Base-by-base conservation (phyloP, 129 eudicot genomes). In the Flaveria brownii region DNA sequence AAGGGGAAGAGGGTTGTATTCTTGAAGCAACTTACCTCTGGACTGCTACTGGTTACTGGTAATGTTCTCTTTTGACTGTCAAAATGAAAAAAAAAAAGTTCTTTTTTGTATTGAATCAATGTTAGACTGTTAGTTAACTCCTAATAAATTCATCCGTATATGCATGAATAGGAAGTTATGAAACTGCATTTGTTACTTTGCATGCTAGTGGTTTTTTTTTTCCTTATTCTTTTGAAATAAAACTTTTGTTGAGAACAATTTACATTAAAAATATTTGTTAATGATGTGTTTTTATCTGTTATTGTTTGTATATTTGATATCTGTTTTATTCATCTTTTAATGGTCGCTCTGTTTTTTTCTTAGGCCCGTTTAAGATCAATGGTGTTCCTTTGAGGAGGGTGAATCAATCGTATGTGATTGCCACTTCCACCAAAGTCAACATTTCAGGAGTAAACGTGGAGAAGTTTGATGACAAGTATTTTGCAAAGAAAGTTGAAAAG, bases 301-400 rank as follows among this genome's bases (percentile, higher is more conserved):
- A 33, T 33, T 33, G 6, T 4, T 33, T 33, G 6, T 4, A 33
- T 33, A 33, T 33, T 30, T 30, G 2, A 17, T 22, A 0, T 23
- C 9, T 61, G 5, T 61, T 30, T 26, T 30, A 22, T 63, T 63
- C 20, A 2, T 28, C 20, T 63, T 63, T 30, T 62, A 30, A 63
- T 28, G 16, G 5, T 7, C 4, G 22, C 30, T 28, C 3, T 23
- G 3, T 28, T 28, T 0, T 18, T 71, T 3, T 56, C 12, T 17
- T 59, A 90, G 96, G 96, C 5, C 96, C 96, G 0, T 90, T 79
- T 74, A 88, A 86, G 84, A 71, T 90, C 65, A 90, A 90, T 49
- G 96, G 96, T 71, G 89, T 88, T 16, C 96, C 96, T 20, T 67
- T 90, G 61, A 90, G 96, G 75, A 87, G 96, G 39, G 92, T 87